Evolutionary conservation across 1,139 yeast genomes (phyloP), one percentile per base, ranked within the genome.

Genomic region (Geotrichum histeridarum): DNA sequence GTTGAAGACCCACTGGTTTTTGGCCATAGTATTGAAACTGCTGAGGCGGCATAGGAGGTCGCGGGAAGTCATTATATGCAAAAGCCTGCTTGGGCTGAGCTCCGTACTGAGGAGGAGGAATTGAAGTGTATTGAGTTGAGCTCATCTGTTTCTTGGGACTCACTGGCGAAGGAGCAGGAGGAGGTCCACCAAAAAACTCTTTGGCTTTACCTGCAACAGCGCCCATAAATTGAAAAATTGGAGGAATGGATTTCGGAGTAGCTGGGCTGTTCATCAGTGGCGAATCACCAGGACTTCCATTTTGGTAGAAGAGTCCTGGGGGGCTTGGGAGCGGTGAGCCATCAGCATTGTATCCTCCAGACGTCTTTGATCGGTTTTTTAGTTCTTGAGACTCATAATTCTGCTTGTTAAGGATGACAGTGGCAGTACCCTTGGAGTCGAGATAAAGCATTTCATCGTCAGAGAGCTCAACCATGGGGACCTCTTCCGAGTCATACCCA

Each of bases 151-250:
- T 32, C 17, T 17, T 17, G 15, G 37, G 38, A 5, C 15, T 18
- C 14, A 11, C 30, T 12, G 48, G 38, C 9, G 35, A 27, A 8
- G 22, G 48, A 8, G 18, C 49, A 2, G 49, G 49, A 2, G 49
- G 49, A 36, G 39, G 42, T 7, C 42, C 42, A 8, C 49, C 35
- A 30, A 45, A 45, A 27, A 45, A 45, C 17, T 45, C 50, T 15
- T 48, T 53, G 1, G 55, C 55, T 7, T 39, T 37, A 12, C 51
- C 51, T 4, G 55, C 55, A 7, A 53, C 50, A n/a, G 50, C 52
- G 2, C 55, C 55, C 48, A 53, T 42, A 22, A 53, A 18, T 33
- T 48, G 52, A 14, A 53, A 48, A 11, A 53, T 17, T 3, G 42
- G 55, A 12, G 55, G 55, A 15, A 53, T 39, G 3, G n/a, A 15